These are phyloP conservation scores for Lodderomyces pseudojiufengensis DNA, from an alignment of 1,139 yeast genomes.

Conservation along the genomic window DNA sequence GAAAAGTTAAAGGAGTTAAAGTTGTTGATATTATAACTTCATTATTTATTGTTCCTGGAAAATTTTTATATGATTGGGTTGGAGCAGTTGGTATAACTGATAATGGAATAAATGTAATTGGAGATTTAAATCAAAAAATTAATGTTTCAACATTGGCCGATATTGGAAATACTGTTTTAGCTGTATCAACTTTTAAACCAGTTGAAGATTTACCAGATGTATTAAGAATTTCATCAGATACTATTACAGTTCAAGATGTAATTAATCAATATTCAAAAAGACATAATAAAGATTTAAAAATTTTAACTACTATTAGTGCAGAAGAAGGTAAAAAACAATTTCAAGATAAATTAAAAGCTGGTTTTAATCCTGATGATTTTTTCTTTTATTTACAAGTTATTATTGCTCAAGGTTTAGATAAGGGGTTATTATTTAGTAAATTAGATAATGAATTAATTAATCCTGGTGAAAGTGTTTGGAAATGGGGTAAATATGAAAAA, in stretches of 20 bases:
- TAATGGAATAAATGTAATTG: slow-evolving; percentile 36
- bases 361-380: slow-evolving; percentile 29
- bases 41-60: slow-evolving; percentile 42
- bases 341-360: slow-evolving; percentile 24
- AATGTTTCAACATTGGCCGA: slow-evolving; percentile 37
- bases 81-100: slow-evolving; percentile 37
- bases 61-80: slow-evolving; percentile 31
- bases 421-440: slow-evolving; percentile 31
- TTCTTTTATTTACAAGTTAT: slow-evolving; percentile 28
- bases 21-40: slow-evolving; percentile 46
- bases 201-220: slow-evolving; percentile 39
- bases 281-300: slow-evolving; percentile 33
- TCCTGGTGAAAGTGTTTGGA: slow-evolving; percentile 51
- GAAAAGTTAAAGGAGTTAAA: slow-evolving; percentile 34
- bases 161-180: slow-evolving; percentile 46
- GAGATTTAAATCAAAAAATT: slow-evolving; percentile 36
- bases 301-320: slow-evolving; percentile 15
- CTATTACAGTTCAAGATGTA: slow-evolving; percentile 35
- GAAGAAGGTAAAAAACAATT: slow-evolving; percentile 32
- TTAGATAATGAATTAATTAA: slow-evolving; percentile 51
- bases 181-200: slow-evolving; percentile 31
- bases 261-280: slow-evolving; percentile 38
- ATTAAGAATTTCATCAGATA: slow-evolving; percentile 44
- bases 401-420: slow-evolving; percentile 26
- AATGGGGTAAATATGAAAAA: slow-evolving; percentile 34